These are phyloP conservation scores for Neonectria magnoliae DNA, from an alignment of 2,329 filamentous ascomycete species.

Conservation along the genomic window DNA sequence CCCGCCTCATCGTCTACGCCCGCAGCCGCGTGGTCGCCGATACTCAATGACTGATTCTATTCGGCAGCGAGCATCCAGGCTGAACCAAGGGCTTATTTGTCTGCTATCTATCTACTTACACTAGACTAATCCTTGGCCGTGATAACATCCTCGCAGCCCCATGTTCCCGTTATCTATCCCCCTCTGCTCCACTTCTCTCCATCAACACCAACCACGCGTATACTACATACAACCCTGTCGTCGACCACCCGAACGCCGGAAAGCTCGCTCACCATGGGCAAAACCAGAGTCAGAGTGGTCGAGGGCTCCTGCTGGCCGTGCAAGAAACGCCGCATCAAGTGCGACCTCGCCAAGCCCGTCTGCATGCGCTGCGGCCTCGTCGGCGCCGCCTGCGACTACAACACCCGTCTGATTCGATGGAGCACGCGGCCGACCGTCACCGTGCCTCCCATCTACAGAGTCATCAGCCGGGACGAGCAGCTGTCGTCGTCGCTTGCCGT, in stretches of 20 bases:
- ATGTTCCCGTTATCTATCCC: not conserved
- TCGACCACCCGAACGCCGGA: not conserved
- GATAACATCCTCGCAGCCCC: not conserved
- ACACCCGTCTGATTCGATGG: constrained; percentile 53
- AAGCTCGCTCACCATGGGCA: constrained; percentile 12
- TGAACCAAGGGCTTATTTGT: not conserved
- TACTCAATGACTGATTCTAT: not conserved
- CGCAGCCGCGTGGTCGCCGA: not conserved
- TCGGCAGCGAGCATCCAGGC: not conserved
- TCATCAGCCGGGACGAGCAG: constrained; percentile 41
- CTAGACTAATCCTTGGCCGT: not conserved
- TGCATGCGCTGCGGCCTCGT: constrained; percentile 50
- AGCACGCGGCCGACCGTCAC: constrained; percentile 49
- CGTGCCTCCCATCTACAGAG: constrained; percentile 43
- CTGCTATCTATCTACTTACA: not conserved
- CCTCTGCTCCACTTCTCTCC: not conserved
- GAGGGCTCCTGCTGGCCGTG: constrained; percentile 57
- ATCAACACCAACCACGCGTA: not conserved
- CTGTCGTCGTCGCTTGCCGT: constrained; percentile 39
- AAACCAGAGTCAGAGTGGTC: constrained; percentile 37
- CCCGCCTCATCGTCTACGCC: not conserved
- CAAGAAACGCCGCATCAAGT: constrained; percentile 56
- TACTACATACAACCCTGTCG: not conserved
- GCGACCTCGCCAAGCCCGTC: constrained; percentile 50
- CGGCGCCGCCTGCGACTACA: constrained; percentile 42